Conservation (phyloP, 2,329 filamentous ascomycete genomes). For the Aspergillus glaucus region DNA sequence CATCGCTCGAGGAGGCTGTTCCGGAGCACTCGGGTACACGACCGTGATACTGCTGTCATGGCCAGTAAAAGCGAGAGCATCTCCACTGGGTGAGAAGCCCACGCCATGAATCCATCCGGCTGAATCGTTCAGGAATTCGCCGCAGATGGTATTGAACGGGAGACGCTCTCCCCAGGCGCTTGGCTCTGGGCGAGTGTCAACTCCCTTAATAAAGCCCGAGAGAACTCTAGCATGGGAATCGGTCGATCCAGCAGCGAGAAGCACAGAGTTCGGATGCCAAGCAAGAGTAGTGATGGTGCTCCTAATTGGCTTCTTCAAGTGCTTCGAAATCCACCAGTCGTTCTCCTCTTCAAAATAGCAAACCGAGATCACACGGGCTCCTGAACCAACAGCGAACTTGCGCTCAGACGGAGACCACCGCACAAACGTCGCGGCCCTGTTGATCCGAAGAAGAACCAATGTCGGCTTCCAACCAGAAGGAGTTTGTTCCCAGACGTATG, state of each 20-base stretch:
- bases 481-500: slow-evolving; percentile 96
- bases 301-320: slow-evolving; percentile 97
- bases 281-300: slow-evolving; percentile 91
- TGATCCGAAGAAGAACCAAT: slow-evolving; percentile 92
- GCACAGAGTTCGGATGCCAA: slow-evolving; percentile 96
- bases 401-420: slow-evolving; percentile 95
- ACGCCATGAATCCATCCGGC: slow-evolving; percentile 95
- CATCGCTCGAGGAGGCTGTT: slow-evolving; percentile 85
- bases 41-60: slow-evolving; percentile 97
- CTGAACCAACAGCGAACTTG: slow-evolving; percentile 96
- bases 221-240: slow-evolving; percentile 95
- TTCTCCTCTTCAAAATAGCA: slow-evolving; percentile 99
- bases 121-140: slow-evolving; percentile 91
- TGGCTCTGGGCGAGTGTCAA: slow-evolving; percentile 78
- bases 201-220: slow-evolving; percentile 91
- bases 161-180: slow-evolving; percentile 90
- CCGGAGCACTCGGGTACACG: slow-evolving; percentile 86
- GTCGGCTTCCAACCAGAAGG: slow-evolving; percentile 91
- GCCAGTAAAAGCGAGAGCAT: slow-evolving; percentile 87
- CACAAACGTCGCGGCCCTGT: slow-evolving; percentile 91
- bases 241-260: slow-evolving; percentile 91
- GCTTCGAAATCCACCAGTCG: slow-evolving; percentile 99
- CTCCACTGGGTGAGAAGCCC: slow-evolving; percentile 83
- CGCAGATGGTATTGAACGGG: slow-evolving; percentile 97
- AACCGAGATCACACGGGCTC: slow-evolving; percentile 87